These are phyloP conservation scores for Miscanthus lutarioriparius DNA, from an alignment of 176 grass and related monocot species.

Conservation along the genomic window DNA sequence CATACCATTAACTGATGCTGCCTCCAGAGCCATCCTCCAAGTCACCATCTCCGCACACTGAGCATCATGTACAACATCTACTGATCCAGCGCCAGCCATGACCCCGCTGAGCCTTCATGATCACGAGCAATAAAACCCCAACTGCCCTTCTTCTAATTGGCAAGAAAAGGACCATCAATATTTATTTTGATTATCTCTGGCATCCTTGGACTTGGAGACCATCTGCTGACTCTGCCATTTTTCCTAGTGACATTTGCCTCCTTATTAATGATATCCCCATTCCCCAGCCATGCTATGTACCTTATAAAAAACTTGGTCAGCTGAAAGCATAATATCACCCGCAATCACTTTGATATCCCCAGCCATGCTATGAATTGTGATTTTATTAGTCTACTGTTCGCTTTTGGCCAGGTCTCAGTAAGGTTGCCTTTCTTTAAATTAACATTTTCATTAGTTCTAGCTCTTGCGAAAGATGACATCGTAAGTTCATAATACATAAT, in stretches of 20 bases:
- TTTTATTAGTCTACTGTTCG: background rate
- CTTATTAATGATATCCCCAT: background rate
- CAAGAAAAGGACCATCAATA: background rate
- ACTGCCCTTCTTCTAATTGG: background rate
- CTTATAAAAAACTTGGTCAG: background rate
- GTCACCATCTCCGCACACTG: background rate
- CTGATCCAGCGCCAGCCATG: background rate
- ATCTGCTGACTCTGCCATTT: background rate
- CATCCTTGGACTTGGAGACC: background rate
- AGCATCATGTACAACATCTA: background rate
- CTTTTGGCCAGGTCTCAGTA: background rate
- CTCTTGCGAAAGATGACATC: conserved; percentile 21
- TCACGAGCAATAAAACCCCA: background rate
- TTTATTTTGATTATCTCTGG: background rate
- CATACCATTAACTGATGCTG: background rate
- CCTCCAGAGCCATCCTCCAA: background rate
- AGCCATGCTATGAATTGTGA: background rate
- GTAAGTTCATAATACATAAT: background rate
- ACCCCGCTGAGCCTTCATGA: background rate
- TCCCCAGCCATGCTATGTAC: background rate
- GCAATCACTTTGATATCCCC: background rate
- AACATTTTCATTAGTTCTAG: background rate
- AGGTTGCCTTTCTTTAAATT: background rate
- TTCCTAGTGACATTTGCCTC: background rate
- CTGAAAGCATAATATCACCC: background rate